A percentile compares a stretch with the other conserved stretches of the same genome.
These are phyloP conservation scores for Penicillium desertorum DNA, from an alignment of 495 filamentous ascomycete species.

Conservation along the genomic window DNA sequence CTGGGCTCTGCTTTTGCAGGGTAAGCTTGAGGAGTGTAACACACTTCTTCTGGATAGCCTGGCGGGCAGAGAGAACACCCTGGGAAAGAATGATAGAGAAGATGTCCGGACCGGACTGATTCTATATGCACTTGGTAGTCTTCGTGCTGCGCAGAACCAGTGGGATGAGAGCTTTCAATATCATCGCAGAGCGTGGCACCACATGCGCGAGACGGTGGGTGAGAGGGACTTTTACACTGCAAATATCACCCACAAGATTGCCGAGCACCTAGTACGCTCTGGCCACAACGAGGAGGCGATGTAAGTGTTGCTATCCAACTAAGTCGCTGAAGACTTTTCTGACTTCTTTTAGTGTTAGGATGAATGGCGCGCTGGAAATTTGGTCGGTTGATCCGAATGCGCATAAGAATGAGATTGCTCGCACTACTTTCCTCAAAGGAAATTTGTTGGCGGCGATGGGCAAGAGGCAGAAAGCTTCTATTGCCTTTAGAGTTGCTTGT, in stretches of 20 bases:
- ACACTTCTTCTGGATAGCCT: constrained; percentile 16
- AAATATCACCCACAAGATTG: constrained; percentile 27
- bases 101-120: constrained; percentile 31
- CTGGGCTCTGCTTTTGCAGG: background rate
- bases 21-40: constrained; percentile 1
- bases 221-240: constrained; percentile 30
- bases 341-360: constrained; percentile 12
- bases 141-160: constrained; percentile 15
- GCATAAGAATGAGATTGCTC: constrained; percentile 26
- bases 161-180: constrained; percentile 27
- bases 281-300: constrained; percentile 21
- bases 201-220: constrained; percentile 28
- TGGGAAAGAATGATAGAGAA: constrained; percentile 21
- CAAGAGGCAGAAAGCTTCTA: constrained; percentile 18
- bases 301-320: constrained; percentile 15
- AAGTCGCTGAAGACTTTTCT: background rate
- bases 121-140: constrained; percentile 33
- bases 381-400: constrained; percentile 21
- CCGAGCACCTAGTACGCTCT: constrained; percentile 28
- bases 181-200: constrained; percentile 22
- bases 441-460: constrained; percentile 17
- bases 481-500: constrained; percentile 11
- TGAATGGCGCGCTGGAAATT: constrained; percentile 25
- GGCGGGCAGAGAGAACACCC: constrained; percentile 12
- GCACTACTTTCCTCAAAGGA: constrained; percentile 27